These are phyloP conservation scores for Colletotrichum simmondsii DNA, from an alignment of 2,329 filamentous ascomycete genomes.

Conservation along the genomic window DNA sequence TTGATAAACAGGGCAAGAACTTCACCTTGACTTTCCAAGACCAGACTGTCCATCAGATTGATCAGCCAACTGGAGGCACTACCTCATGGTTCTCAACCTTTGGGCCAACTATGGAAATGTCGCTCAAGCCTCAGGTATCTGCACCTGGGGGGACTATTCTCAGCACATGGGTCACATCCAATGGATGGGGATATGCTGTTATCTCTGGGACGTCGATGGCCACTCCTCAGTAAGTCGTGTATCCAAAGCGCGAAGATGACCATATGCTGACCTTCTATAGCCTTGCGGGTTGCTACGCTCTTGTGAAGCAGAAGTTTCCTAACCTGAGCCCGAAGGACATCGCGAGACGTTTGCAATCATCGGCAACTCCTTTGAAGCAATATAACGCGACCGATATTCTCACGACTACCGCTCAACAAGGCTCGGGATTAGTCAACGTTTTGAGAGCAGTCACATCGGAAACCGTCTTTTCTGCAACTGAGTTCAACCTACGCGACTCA, in stretches of 20 bases:
- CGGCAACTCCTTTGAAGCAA: slow-evolving; percentile 9
- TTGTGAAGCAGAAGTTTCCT: slow-evolving; percentile 21
- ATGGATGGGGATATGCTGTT: slow-evolving; percentile 26
- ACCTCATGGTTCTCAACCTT: slow-evolving; percentile 20
- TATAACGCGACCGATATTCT: not conserved
- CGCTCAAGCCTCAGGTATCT: slow-evolving; percentile 21
- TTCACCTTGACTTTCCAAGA: slow-evolving; percentile 22
- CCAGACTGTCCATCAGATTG: slow-evolving; percentile 15
- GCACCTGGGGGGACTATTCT: slow-evolving; percentile 26
- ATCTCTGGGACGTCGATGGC: slow-evolving; percentile 32
- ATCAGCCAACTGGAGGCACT: slow-evolving; percentile 20
- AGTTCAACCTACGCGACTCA: slow-evolving; percentile 21
- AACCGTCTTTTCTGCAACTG: slow-evolving; percentile 12
- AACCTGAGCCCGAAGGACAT: slow-evolving; percentile 8
- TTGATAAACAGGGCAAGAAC: slow-evolving; percentile 18
- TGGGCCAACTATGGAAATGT: slow-evolving; percentile 31
- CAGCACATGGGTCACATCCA: slow-evolving; percentile 27
- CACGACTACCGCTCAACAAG: slow-evolving; percentile 22
- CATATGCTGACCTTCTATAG: not conserved
- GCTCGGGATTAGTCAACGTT: slow-evolving; percentile 21
- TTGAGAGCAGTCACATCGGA: slow-evolving; percentile 8
- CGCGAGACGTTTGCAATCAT: slow-evolving; percentile 16
- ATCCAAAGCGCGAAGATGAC: no score
- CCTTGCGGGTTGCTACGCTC: slow-evolving; percentile 21
- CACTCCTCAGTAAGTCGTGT: slow-evolving; percentile 17